A percentile compares a stretch with the other conserved stretches of the same genome.
Conservation (phyloP, 495 filamentous ascomycete genomes). For the Podospora australis region DNA sequence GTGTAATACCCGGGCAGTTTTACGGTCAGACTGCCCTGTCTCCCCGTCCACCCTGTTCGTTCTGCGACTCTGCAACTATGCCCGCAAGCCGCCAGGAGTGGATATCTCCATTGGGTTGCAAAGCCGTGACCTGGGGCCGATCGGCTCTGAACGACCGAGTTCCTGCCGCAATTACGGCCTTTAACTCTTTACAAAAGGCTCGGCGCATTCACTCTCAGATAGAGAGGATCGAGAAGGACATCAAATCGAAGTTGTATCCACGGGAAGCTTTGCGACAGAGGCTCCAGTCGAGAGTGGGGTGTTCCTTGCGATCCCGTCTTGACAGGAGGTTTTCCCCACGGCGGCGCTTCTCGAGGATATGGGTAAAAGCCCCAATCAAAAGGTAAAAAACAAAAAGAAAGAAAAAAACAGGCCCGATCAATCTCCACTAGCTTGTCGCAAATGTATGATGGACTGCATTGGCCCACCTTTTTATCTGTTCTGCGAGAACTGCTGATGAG, state of each 20-base stretch:
- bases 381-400: too few species aligned
- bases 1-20: neutral
- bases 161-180: slow-evolving; percentile 3
- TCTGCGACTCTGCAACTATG: neutral
- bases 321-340: slow-evolving; percentile 11
- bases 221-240: too few species aligned
- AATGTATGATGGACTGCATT: slow-evolving; percentile 23
- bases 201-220: too few species aligned
- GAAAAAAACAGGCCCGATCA: slow-evolving; percentile 21
- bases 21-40: slow-evolving; percentile 2
- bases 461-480: neutral
- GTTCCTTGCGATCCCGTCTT: slow-evolving; percentile 5
- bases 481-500: too few species aligned
- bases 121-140: slow-evolving; percentile 1
- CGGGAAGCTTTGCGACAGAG: neutral
- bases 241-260: neutral
- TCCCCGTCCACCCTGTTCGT: neutral
- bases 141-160: slow-evolving; percentile 5
- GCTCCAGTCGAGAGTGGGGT: slow-evolving; percentile 15
- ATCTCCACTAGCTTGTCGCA: slow-evolving; percentile 23
- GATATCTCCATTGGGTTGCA: neutral
- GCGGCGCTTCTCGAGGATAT: slow-evolving; percentile 24
- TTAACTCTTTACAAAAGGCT: slow-evolving; percentile 9
- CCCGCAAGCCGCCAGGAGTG: neutral
- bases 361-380: slow-evolving; percentile 27